These are phyloP conservation scores for Saturnispora diversa DNA, from an alignment of 805 yeast genomes.

Conservation along the genomic window DNA sequence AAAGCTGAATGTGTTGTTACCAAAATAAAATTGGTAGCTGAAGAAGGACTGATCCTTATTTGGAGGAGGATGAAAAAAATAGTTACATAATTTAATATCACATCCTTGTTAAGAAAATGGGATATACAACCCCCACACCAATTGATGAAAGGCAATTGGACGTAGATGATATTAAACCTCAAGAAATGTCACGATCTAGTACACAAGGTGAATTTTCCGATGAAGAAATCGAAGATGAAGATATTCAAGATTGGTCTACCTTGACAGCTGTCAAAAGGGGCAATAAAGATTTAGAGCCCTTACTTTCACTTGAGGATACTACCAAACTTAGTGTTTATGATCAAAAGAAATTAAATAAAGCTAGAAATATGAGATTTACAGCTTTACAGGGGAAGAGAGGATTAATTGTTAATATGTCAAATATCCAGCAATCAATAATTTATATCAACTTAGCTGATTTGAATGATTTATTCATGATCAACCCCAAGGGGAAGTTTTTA, in stretches of 20 bases:
- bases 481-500: constrained; percentile 64
- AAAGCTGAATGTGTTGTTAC: too few relatives aligned
- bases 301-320: constrained; percentile 13
- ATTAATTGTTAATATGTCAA: constrained; percentile 18
- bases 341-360: constrained; percentile 34
- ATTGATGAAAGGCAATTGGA: not conserved
- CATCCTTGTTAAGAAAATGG: too few relatives aligned
- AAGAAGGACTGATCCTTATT: too few relatives aligned
- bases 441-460: constrained; percentile 14
- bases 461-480: constrained; percentile 27
- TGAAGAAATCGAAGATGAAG: constrained; percentile 31
- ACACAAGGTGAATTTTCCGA: constrained; percentile 18
- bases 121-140: not conserved
- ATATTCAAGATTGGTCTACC: constrained; percentile 47
- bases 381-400: constrained; percentile 52
- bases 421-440: constrained; percentile 25
- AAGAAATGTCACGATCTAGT: not conserved
- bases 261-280: constrained; percentile 46
- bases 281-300: constrained; percentile 81
- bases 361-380: constrained; percentile 63
- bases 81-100: too few relatives aligned
- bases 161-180: not conserved
- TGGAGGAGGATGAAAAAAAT: too few relatives aligned
- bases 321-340: constrained; percentile 24
- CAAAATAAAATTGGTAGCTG: too few relatives aligned